Conservation (phyloP, 2,329 filamentous ascomycete species). For the Thelonectria discophora region DNA sequence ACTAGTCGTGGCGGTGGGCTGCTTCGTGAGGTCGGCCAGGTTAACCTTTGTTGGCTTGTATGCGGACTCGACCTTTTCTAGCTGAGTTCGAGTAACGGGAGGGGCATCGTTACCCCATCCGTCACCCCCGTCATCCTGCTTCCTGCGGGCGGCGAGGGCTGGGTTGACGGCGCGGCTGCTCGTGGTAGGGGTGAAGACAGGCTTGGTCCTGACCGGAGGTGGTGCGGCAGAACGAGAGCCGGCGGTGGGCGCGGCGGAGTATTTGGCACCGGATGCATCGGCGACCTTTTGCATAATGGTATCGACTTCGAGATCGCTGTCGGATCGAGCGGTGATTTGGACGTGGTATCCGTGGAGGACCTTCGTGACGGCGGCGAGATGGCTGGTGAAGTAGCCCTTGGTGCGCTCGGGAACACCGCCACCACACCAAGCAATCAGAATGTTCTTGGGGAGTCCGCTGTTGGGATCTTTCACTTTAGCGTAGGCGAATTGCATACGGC, state of each 20-base stretch:
- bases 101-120: constrained; percentile 97
- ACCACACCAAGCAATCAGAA: constrained; percentile 95
- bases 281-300: constrained; percentile 91
- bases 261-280: constrained; percentile 94
- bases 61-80: constrained; percentile 91
- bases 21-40: constrained; percentile 82
- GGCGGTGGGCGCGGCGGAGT: constrained; percentile 74
- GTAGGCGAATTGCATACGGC: constrained; percentile 95
- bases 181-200: constrained; percentile 84
- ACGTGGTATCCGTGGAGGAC: constrained; percentile 97
- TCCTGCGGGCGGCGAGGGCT: constrained; percentile 70
- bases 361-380: constrained; percentile 88
- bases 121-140: constrained; percentile 76
- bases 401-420: constrained; percentile 98
- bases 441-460: constrained; percentile 85
- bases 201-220: constrained; percentile 84
- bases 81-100: constrained; percentile 82
- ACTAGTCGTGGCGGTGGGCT: constrained; percentile 73
- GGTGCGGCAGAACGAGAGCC: constrained; percentile 63
- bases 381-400: constrained; percentile 98
- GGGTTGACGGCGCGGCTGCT: constrained; percentile 67
- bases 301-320: constrained; percentile 87
- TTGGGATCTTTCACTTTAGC: constrained; percentile 97
- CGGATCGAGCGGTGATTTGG: constrained; percentile 93
- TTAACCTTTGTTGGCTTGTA: constrained; percentile 98